A percentile compares a stretch with the other conserved stretches of the same genome.
Conservation (phyloP, 768 basidiomycete species). For the Rhodotorula toruloides region DNA sequence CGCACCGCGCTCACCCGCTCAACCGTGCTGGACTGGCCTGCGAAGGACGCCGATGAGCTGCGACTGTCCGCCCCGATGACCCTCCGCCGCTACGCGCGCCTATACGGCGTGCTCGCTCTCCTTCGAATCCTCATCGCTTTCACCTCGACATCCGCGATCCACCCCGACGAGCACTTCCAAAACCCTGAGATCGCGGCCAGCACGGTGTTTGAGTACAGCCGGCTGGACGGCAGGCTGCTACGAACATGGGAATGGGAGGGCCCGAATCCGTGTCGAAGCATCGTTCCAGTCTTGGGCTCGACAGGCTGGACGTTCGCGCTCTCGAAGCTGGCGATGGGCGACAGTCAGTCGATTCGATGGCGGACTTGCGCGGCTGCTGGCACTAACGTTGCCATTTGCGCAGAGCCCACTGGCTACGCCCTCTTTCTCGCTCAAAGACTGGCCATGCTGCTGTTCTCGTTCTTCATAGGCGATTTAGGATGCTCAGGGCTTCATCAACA, state of each 20-base stretch:
- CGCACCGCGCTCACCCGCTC: background rate
- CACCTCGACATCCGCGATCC: constrained; percentile 27
- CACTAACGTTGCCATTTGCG: background rate
- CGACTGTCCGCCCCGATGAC: no score
- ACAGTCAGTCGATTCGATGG: background rate
- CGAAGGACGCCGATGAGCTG: no score
- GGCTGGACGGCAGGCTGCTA: background rate
- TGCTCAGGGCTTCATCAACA: no score
- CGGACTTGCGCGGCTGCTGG: background rate
- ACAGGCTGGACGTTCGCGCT: constrained; percentile 22
- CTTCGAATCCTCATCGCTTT: constrained; percentile 33
- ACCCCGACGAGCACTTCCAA: constrained; percentile 43
- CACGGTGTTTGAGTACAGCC: constrained; percentile 7
- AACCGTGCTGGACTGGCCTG: no score
- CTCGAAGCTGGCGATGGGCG: background rate
- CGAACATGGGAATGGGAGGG: constrained; percentile 36
- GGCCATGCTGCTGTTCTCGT: constrained; percentile 15
- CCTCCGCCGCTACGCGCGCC: background rate
- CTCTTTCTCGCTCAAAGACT: constrained; percentile 17
- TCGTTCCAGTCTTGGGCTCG: constrained; percentile 24
- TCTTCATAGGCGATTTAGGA: constrained; percentile 17
- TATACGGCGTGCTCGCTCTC: constrained; percentile 17
- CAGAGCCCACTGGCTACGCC: constrained; percentile 10
- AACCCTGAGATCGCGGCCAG: constrained; percentile 33
- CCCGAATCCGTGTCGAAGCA: constrained; percentile 17